A percentile compares a stretch with the other conserved stretches of the same genome.
These are phyloP conservation scores for Fusarium ramigenum DNA, from an alignment of 2,329 filamentous ascomycete genomes.

Conservation along the genomic window DNA sequence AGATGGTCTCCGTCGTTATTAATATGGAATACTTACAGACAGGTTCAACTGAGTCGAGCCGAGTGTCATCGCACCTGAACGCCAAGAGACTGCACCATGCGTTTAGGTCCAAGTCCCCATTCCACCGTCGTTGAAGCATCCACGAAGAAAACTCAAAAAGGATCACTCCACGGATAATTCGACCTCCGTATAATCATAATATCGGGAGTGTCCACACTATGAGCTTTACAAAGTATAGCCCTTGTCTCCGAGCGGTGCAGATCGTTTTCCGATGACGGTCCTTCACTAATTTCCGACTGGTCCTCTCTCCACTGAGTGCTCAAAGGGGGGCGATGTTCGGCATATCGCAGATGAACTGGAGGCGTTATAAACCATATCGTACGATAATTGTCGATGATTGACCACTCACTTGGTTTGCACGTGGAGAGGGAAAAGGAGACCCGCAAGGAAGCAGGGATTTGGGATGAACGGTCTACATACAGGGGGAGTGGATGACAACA, in stretches of 20 bases:
- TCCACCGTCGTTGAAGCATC: neutral
- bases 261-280: conserved; percentile 11
- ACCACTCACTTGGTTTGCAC: conserved; percentile 11
- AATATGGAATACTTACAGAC: conserved; percentile 26
- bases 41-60: neutral
- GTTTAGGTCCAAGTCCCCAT: conserved; percentile 1
- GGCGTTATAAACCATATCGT: conserved; percentile 7
- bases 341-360: neutral
- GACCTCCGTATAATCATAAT: conserved; percentile 4
- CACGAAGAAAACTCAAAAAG: neutral
- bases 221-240: neutral
- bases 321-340: neutral
- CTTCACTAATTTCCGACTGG: conserved; percentile 34
- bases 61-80: neutral
- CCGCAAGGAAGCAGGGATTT: conserved; percentile 7
- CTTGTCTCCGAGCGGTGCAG: conserved; percentile 1
- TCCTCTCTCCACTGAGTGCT: conserved; percentile 10
- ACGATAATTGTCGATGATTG: conserved; percentile 15
- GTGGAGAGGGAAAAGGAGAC: conserved; percentile 13
- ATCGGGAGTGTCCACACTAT: neutral
- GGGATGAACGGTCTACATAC: conserved; percentile 19
- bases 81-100: neutral
- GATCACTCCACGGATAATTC: conserved; percentile 21
- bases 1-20: conserved; percentile 35
- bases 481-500: neutral